These are phyloP conservation scores for Lizonia empirigonia DNA, from an alignment of 2,329 filamentous ascomycete genomes.

Conservation along the genomic window DNA sequence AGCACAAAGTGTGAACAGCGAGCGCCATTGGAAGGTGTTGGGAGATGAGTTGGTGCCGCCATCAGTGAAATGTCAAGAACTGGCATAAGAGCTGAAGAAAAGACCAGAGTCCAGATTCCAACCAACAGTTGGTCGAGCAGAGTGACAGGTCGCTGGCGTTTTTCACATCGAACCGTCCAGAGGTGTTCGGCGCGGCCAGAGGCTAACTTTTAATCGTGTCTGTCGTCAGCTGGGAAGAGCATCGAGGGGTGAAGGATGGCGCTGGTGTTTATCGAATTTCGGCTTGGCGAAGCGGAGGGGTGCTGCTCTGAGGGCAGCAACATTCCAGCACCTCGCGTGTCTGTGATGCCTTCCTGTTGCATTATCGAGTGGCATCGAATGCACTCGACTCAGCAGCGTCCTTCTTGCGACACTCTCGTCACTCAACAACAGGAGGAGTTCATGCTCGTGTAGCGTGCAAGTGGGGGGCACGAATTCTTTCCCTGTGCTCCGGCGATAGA, in stretches of 20 bases:
- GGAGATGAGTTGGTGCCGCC: slow-evolving; percentile 8
- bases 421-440: not conserved
- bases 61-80: slow-evolving; percentile 2
- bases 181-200: slow-evolving; percentile 10
- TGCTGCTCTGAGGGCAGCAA: slow-evolving; percentile 1
- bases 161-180: not conserved
- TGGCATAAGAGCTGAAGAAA: slow-evolving; percentile 3
- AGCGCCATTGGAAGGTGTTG: slow-evolving; percentile 14
- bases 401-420: not conserved
- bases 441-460: slow-evolving; percentile 9
- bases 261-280: slow-evolving; percentile 19
- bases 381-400: not conserved
- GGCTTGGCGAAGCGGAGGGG: slow-evolving; percentile 11
- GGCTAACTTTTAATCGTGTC: slow-evolving; percentile 4
- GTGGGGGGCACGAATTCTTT: slow-evolving; percentile 1
- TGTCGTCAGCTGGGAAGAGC: slow-evolving; percentile 11
- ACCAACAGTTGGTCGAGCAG: slow-evolving; percentile 9
- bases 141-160: slow-evolving; percentile 5
- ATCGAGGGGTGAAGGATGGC: slow-evolving; percentile 13
- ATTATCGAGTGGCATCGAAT: not conserved
- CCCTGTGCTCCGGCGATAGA: slow-evolving; percentile 3
- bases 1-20: not conserved
- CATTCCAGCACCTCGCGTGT: slow-evolving; percentile 14
- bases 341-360: not conserved
- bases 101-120: slow-evolving; percentile 7